Evolutionary conservation across 1,284 basidiomycete species (phyloP).

Genomic region (Uromyces viciae-fabae): DNA sequence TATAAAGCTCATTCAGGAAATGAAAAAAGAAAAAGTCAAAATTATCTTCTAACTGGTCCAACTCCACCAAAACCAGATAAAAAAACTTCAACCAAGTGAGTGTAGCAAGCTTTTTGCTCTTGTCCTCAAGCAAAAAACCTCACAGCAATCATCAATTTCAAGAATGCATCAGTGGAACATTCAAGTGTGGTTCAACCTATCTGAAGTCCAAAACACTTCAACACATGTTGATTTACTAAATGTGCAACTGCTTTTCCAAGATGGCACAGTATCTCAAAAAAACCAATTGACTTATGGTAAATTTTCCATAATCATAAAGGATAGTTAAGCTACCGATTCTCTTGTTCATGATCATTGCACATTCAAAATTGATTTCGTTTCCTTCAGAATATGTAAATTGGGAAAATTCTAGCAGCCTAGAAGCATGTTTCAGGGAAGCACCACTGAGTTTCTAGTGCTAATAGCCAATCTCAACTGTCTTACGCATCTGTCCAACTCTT

Average conservation of each 20-base stretch:
- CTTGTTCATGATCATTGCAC: neutral
- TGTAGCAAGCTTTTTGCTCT: constrained; percentile 15
- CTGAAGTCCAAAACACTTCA: neutral
- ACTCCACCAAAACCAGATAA: neutral
- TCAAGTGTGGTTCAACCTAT: neutral
- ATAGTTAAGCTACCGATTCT: neutral
- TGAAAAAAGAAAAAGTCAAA: neutral
- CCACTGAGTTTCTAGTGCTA: neutral
- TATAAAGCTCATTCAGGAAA: constrained; percentile 7
- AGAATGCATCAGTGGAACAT: constrained; percentile 21
- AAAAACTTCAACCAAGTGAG: neutral
- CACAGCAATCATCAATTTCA: neutral
- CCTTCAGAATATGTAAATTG: neutral
- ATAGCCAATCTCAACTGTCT: neutral
- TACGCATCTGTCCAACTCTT: neutral
- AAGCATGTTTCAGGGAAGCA: constrained; percentile 9
- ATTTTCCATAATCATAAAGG: neutral
- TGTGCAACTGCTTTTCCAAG: neutral
- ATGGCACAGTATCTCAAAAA: neutral
- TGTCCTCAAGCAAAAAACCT: neutral
- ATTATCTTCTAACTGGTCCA: neutral
- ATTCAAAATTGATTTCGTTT: neutral
- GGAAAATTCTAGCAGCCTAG: neutral
- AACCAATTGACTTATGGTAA: neutral
- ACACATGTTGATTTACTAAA: constrained; percentile 17